A percentile compares a stretch with the other conserved stretches of the same genome.
Evolutionary conservation across 2,329 filamentous ascomycete genomes (phyloP).

Genomic region (Remersonia thermophila): DNA sequence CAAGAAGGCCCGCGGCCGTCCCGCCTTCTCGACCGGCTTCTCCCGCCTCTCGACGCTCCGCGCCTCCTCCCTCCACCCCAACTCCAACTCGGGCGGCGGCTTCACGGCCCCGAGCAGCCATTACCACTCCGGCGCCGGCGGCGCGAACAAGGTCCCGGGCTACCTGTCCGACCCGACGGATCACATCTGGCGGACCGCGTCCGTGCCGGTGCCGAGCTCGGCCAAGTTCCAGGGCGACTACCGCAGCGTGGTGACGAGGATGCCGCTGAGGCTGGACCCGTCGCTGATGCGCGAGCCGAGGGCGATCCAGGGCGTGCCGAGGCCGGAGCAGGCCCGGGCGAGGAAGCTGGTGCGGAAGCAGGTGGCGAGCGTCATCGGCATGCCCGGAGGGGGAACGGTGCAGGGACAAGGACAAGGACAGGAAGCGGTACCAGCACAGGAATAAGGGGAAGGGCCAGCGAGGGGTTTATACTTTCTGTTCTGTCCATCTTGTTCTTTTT

Average conservation of each 20-base stretch:
- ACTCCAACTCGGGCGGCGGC: conserved; percentile 23
- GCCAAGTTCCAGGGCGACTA: conserved; percentile 53
- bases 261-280: conserved; percentile 74
- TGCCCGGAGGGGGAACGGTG: conserved; percentile 15
- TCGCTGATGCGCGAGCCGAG: conserved; percentile 85
- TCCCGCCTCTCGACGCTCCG: conserved; percentile 49
- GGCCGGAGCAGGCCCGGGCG: conserved; percentile 41
- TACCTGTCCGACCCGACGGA: conserved; percentile 64
- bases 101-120: conserved; percentile 18
- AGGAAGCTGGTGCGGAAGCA: conserved; percentile 42
- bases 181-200: conserved; percentile 65
- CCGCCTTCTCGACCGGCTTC: conserved; percentile 52
- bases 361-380: conserved; percentile 29
- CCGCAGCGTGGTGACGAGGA: conserved; percentile 45
- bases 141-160: conserved; percentile 32
- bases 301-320: conserved; percentile 76
- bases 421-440: too few species aligned
- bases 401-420: too few species aligned
- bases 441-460: neutral
- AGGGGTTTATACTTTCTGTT: neutral
- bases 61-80: conserved; percentile 33
- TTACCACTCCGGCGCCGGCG: conserved; percentile 1
- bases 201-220: conserved; percentile 46
- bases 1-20: conserved; percentile 56
- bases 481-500: neutral